These are phyloP conservation scores for Lathyrus aphaca DNA, from an alignment of 306 rosid species.

Conservation along the genomic window DNA sequence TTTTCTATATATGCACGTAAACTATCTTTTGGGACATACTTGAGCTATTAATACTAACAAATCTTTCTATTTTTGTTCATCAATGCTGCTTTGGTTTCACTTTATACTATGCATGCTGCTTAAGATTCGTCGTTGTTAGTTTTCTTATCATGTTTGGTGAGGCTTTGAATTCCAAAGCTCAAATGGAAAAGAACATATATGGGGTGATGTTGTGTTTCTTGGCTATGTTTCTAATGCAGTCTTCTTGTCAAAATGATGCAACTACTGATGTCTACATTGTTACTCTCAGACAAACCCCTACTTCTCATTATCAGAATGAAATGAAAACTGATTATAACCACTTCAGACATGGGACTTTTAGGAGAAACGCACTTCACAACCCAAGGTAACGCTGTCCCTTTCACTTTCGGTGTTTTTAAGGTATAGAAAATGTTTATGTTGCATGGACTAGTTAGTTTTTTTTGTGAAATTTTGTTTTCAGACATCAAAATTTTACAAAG, in stretches of 20 bases:
- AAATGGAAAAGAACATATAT: constrained; percentile 52
- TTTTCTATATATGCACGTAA: background rate
- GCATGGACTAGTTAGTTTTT: constrained; percentile 17
- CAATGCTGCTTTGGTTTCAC: constrained; percentile 38
- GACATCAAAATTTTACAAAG: constrained; percentile 61
- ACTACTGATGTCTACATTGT: constrained; percentile 72
- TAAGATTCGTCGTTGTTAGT: constrained; percentile 38
- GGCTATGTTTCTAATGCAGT: constrained; percentile 51
- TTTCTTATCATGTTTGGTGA: constrained; percentile 33
- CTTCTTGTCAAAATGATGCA: constrained; percentile 58
- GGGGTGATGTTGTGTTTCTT: constrained; percentile 50
- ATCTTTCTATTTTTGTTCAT: constrained; percentile 43
- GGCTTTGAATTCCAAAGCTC: constrained; percentile 43
- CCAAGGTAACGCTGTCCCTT: constrained; percentile 55
- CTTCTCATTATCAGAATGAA: constrained; percentile 57
- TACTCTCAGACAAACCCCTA: constrained; percentile 68
- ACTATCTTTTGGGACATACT: constrained; percentile 6
- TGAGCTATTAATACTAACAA: constrained; percentile 41
- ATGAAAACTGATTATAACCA: constrained; percentile 46
- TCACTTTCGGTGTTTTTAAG: constrained; percentile 7
- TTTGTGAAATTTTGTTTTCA: constrained; percentile 6
- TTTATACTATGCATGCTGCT: constrained; percentile 28
- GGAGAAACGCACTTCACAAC: constrained; percentile 58
- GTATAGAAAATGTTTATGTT: background rate
- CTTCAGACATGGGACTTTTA: constrained; percentile 45